Percentiles rank a stretch among this genome's conserved stretches.
Conservation (phyloP, 768 basidiomycete species). For the Paxillus involutus region DNA sequence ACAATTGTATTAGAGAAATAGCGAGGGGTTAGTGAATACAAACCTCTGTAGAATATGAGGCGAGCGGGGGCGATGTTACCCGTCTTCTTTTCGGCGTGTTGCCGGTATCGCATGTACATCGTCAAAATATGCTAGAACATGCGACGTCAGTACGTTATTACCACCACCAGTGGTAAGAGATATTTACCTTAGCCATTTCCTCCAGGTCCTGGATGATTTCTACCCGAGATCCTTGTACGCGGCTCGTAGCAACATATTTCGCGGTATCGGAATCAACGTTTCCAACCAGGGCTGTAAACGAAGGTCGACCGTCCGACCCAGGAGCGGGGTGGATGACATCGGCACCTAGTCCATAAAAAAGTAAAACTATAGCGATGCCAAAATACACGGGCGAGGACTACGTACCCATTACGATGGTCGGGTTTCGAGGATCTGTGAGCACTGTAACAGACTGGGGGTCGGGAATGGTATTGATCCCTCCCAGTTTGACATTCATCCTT, state of each 20-base stretch:
- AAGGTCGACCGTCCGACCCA: slow-evolving; percentile 75
- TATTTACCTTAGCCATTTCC: slow-evolving; percentile 57
- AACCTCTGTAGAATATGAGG: slow-evolving; percentile 77
- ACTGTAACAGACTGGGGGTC: slow-evolving; percentile 64
- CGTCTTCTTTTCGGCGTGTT: slow-evolving; percentile 48
- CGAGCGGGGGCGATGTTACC: slow-evolving; percentile 53
- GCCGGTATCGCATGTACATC: slow-evolving; percentile 61
- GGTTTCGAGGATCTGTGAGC: slow-evolving; percentile 67
- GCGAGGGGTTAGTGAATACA: slow-evolving; percentile 1
- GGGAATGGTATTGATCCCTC: slow-evolving; percentile 79
- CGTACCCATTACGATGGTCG: slow-evolving; percentile 80
- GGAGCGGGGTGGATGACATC: slow-evolving; percentile 86
- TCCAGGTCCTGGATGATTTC: slow-evolving; percentile 78
- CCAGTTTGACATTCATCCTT: slow-evolving; percentile 83
- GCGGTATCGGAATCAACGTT: slow-evolving; percentile 76
- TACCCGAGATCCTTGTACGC: slow-evolving; percentile 64
- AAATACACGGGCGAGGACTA: background rate
- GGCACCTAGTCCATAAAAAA: slow-evolving; percentile 47
- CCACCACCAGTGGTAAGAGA: background rate
- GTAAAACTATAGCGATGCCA: slow-evolving; percentile 1
- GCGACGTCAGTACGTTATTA: slow-evolving; percentile 9
- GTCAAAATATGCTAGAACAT: slow-evolving; percentile 46
- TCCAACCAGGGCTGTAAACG: slow-evolving; percentile 77
- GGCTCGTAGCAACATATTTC: slow-evolving; percentile 64
- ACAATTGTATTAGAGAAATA: slow-evolving; percentile 2